Base-by-base conservation (phyloP, 208 protist genomes). In the Trypanosoma theileri region DNA sequence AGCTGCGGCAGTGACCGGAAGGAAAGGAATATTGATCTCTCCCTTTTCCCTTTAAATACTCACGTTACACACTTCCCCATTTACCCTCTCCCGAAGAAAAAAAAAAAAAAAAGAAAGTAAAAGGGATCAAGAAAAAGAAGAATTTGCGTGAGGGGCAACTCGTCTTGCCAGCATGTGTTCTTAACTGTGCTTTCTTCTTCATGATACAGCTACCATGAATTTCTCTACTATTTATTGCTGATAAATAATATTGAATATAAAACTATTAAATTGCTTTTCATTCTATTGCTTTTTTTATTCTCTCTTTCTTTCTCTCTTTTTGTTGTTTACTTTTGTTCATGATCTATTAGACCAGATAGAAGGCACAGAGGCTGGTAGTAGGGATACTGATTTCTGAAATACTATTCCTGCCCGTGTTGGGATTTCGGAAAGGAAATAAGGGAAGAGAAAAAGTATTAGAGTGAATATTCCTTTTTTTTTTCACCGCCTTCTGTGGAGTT, bases 61-160 rank as follows among this genome's bases (percentile, higher is more conserved):
- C 28, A 35, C 28, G 28, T 35, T 35, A 35, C 28, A 35, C 11
- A 31, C 22, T 22, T 35, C 53, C 53, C 14, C 21, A 8, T 35
- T 35, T 10, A 0, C 17, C 31, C n/a, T 19, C 28, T 11, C 24
- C 19, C 2, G 9, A 54, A 31, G 19, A 57, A 56, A 46, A 4
- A 57, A 52, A 17, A 59, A 59, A 52, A 52, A 16, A 11, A 59
- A 64, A 71, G 51, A 35, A 35, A 45, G 28, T 35, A 8, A 35
- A 35, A 35, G 28, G 28, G 28, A 6, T 35, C 28, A 35, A 35
- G 28, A 28, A 56, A 19, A 51, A 22, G 19, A 50, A 26, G 51
- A 22, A 13, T 24, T 55, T 26, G 10, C 51, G 17, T 21, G 17
- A 11, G 53, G n/a, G 22, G 16, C 28, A 40, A 57, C 53, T 57